Conservation (phyloP, 2,329 filamentous ascomycete genomes). For the Periconia digitata region DNA sequence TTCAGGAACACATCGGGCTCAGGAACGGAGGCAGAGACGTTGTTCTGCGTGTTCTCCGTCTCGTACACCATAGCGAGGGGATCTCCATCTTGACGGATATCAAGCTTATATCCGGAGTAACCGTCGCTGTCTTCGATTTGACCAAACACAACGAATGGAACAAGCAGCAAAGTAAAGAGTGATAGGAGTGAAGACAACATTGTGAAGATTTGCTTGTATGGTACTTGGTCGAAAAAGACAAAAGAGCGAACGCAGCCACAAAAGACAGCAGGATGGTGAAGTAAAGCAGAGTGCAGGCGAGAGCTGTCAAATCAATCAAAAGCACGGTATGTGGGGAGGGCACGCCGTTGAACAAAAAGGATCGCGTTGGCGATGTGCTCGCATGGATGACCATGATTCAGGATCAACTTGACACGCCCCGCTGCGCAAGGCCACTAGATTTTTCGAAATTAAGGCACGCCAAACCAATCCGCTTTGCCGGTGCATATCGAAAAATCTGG, state of each 20-base stretch:
- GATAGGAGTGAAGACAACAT: constrained; percentile 30
- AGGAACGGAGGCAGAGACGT: constrained; percentile 44
- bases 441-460: constrained; percentile 32
- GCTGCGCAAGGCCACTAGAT: constrained; percentile 13
- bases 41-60: constrained; percentile 54
- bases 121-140: constrained; percentile 45
- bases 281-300: constrained; percentile 22
- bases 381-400: constrained; percentile 26
- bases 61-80: constrained; percentile 56
- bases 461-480: constrained; percentile 16
- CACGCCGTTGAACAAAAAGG: constrained; percentile 18
- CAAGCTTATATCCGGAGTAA: constrained; percentile 60
- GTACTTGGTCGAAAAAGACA: too few species aligned
- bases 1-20: constrained; percentile 64
- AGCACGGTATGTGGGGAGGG: constrained; percentile 18
- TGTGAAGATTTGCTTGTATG: constrained; percentile 13
- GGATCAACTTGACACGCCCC: constrained; percentile 14
- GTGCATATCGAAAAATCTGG: constrained; percentile 22
- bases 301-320: constrained; percentile 11
- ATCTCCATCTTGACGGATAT: constrained; percentile 51
- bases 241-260: constrained; percentile 28
- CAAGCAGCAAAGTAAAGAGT: constrained; percentile 30
- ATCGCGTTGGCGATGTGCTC: constrained; percentile 13
- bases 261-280: constrained; percentile 12
- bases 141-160: constrained; percentile 36